phyloP scores from a whole-genome alignment of 129 eudicot species.

The Flaveria trinervia region DNA sequence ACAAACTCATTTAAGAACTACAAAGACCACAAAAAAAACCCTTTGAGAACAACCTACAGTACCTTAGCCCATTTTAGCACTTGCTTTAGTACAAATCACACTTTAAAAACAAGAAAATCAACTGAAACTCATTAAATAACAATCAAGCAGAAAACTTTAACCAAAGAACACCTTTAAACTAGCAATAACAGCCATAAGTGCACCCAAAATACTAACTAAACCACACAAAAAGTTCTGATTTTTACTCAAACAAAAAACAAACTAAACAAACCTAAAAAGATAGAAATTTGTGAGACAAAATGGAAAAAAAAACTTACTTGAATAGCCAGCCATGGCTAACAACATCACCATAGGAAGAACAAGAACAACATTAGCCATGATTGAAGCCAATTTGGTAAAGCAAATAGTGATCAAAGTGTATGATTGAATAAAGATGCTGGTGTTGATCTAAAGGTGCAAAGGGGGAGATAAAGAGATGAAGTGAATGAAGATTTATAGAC shows the following conservation, averaged over 20 bases:
- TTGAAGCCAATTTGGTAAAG: slow-evolving; percentile 22
- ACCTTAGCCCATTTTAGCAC: background rate
- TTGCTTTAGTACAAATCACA: background rate
- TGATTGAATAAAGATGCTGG: slow-evolving; percentile 18
- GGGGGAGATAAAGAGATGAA: slow-evolving; percentile 22
- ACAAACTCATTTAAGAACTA: background rate
- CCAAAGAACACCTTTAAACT: background rate
- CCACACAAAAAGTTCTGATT: background rate
- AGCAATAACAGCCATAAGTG: slow-evolving; percentile 8
- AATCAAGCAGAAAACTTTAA: background rate
- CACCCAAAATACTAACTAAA: background rate
- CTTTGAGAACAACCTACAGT: background rate
- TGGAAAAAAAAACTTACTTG: slow-evolving; percentile 33
- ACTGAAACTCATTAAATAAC: background rate
- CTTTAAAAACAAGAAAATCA: background rate
- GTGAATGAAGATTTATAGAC: slow-evolving; percentile 31
- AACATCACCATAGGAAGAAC: slow-evolving; percentile 20
- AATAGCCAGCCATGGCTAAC: slow-evolving; percentile 37
- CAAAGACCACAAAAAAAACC: background rate
- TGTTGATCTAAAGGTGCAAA: slow-evolving; percentile 18
- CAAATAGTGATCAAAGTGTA: slow-evolving; percentile 17
- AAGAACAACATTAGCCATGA: slow-evolving; percentile 40
- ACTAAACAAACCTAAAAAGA: background rate
- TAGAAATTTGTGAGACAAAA: background rate
- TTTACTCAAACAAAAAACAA: background rate